Evolutionary conservation across 768 basidiomycete genomes (phyloP).

Genomic region (Amanita pallidorosea): DNA sequence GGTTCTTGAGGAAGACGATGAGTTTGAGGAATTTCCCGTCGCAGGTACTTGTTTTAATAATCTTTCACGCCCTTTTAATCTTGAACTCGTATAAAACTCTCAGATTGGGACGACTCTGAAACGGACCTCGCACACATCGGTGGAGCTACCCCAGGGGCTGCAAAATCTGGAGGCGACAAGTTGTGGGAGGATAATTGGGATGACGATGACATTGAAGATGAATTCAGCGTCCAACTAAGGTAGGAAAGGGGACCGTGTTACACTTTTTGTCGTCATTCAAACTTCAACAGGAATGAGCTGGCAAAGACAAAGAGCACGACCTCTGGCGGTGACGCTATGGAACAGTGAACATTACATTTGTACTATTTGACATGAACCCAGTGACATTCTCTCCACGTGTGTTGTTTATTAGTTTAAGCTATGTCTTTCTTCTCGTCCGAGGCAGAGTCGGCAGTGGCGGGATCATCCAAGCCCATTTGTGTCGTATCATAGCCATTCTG

Average conservation of each 20-base stretch:
- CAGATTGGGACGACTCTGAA: constrained; percentile 83
- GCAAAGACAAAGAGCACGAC: constrained; percentile 38
- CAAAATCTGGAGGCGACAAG: constrained; percentile 76
- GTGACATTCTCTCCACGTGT: neutral
- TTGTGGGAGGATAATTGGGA: constrained; percentile 99
- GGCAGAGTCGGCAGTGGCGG: constrained; percentile 11
- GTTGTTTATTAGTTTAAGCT: neutral
- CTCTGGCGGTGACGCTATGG: constrained; percentile 39
- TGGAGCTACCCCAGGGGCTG: constrained; percentile 62
- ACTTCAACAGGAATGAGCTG: constrained; percentile 42
- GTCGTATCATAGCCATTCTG: constrained; percentile 70
- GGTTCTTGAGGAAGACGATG: constrained; percentile 94
- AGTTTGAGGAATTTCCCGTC: constrained; percentile 88
- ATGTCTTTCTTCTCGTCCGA: constrained; percentile 16
- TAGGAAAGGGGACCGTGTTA: constrained; percentile 30
- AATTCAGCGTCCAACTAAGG: constrained; percentile 94
- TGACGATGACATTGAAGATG: constrained; percentile 97
- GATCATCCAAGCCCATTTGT: constrained; percentile 47
- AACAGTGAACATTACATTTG: constrained; percentile 27
- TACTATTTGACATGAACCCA: neutral
- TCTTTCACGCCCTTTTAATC: neutral
- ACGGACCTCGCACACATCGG: constrained; percentile 75
- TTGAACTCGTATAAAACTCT: neutral
- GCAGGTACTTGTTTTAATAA: constrained; percentile 45
- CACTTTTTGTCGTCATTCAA: neutral